A percentile compares a stretch with the other conserved stretches of the same genome.
Evolutionary conservation across 2,329 filamentous ascomycete species (phyloP).

Genomic region (Lachnellula willkommii): DNA sequence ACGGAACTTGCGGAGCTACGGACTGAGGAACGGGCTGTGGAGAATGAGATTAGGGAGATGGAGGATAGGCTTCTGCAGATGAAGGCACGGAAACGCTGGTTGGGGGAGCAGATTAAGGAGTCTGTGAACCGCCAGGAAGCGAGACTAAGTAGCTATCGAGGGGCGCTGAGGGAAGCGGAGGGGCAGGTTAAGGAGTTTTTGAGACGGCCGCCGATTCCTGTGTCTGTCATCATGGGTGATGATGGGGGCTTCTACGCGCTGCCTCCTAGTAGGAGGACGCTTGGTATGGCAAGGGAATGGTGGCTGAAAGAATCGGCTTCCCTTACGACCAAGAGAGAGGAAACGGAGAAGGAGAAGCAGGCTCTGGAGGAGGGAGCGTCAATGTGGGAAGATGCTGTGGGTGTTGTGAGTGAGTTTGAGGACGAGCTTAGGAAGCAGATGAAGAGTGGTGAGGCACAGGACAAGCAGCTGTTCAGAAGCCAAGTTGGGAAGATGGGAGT

Average conservation of each 20-base stretch:
- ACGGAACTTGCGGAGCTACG: conserved; percentile 56
- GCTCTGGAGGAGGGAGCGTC: conserved; percentile 63
- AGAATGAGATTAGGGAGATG: conserved; percentile 59
- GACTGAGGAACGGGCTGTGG: conserved; percentile 48
- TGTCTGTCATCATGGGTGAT: conserved; percentile 19
- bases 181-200: conserved; percentile 56
- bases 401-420: conserved; percentile 60
- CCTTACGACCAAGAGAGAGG: conserved; percentile 48
- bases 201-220: conserved; percentile 43
- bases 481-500: conserved; percentile 53
- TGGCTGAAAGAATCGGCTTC: conserved; percentile 56
- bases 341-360: conserved; percentile 55
- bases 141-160: conserved; percentile 65
- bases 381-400: conserved; percentile 60
- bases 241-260: conserved; percentile 50
- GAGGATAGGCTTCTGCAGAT: conserved; percentile 59
- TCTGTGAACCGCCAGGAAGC: conserved; percentile 63
- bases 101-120: conserved; percentile 56
- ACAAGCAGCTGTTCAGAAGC: conserved; percentile 36
- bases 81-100: conserved; percentile 52
- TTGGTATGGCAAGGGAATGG: conserved; percentile 66
- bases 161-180: conserved; percentile 62
- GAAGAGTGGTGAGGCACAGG: conserved; percentile 34
- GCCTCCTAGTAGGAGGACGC: conserved; percentile 58
- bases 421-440: conserved; percentile 53